Evolutionary conservation across 2,329 filamentous ascomycete species (phyloP), one percentile per base, ranked within the genome.

Genomic region (Pyricularia grisea): DNA sequence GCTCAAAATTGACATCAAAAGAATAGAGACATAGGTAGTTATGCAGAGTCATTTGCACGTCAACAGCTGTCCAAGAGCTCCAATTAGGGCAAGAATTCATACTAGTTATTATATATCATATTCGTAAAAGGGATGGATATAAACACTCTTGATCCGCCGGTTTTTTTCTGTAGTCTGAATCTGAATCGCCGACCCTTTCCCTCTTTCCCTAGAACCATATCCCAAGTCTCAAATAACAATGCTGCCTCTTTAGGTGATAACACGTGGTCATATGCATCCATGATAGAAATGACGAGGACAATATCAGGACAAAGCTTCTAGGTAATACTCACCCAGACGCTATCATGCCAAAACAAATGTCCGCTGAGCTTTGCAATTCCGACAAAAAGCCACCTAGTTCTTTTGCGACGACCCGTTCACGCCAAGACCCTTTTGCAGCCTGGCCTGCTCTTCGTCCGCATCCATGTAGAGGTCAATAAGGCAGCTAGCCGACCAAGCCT

Each of bases 381-480:
- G 60, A n/a, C 60, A 63, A 63, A 63, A 63, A 63, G 60, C 60
- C 60, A 28, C 60, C 60, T 63, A 63, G 25, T 63, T 27, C 60
- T 63, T 63, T 20, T 61, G n/a, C n/a, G 58, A 61, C 23, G 60
- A 63, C 25, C 60, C 60, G 27, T 63, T 63, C 12, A 28, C 27
- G 7, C 60, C 60, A 17, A 63, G 27, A 12, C 60, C 60, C 60
- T 63, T 23, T 20, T 63, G 60, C 14, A 63, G 7, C 25, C 27
- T 63, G 14, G 73, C 77, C 73, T 85, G 82, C 73, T 83, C 83
- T 72, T 86, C 85, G 30, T 85, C 84, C 23, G 93, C 94, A 78
- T 99, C 95, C 84, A 97, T 94, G 81, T 97, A 99, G 72, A 99
- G 80, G 81, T 99, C 95, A 75, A 99, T 92, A 76, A 99, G 83